phyloP scores from a whole-genome alignment of 2,329 filamentous ascomycete species.

The Camillea tinctor region DNA sequence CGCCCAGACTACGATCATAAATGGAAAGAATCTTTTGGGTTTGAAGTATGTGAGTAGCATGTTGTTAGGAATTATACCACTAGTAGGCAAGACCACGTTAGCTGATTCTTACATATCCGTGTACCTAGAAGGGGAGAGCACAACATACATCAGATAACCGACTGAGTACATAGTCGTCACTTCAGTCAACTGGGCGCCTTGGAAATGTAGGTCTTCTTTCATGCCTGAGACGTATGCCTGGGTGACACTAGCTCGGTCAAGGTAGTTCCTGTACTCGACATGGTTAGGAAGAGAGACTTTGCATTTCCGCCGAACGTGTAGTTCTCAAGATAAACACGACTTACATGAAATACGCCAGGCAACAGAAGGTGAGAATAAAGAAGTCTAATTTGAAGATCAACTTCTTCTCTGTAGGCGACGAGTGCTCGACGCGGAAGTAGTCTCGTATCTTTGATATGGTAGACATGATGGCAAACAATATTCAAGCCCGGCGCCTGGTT shows the following conservation, averaged over 20 bases:
- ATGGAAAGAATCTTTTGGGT: conserved; percentile 8
- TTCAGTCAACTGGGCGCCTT: neutral
- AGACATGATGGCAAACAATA: conserved; percentile 1
- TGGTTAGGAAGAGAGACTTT: too few species aligned
- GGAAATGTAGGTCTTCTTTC: conserved; percentile 3
- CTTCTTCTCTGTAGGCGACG: neutral
- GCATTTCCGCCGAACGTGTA: too few species aligned
- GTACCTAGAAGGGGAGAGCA: neutral
- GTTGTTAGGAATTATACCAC: conserved; percentile 6
- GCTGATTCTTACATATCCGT: neutral
- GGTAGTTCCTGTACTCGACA: neutral
- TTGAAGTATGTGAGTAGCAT: conserved; percentile 9
- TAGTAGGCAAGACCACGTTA: too few species aligned
- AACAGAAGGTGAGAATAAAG: conserved; percentile 2
- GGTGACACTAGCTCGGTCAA: conserved; percentile 1
- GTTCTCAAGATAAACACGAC: too few species aligned
- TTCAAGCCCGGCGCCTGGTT: neutral
- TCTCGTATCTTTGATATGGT: conserved; percentile 1
- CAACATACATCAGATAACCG: conserved; percentile 1
- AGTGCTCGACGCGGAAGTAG: conserved; percentile 1
- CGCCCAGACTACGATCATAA: conserved; percentile 3
- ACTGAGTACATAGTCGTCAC: conserved; percentile 1
- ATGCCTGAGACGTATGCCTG: conserved; percentile 3
- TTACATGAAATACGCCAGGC: neutral
- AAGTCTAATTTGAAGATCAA: conserved; percentile 1